A percentile compares a stretch with the other conserved stretches of the same genome.
Evolutionary conservation across 768 basidiomycete genomes (phyloP).

Genomic region (Russula emetica): DNA sequence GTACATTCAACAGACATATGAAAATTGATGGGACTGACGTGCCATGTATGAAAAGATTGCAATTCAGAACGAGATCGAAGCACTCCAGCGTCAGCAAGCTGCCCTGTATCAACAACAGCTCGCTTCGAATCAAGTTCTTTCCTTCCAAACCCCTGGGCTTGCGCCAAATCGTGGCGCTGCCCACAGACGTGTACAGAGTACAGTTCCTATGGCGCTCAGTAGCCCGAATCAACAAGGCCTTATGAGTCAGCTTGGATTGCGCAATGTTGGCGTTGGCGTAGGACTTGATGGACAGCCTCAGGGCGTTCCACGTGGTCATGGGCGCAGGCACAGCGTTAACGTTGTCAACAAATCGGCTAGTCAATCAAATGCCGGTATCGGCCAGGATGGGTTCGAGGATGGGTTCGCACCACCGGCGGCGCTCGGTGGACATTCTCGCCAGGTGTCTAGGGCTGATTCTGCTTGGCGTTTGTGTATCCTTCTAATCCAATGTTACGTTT

Average conservation of each 20-base stretch:
- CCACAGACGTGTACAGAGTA: conserved; percentile 86
- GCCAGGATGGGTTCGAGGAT: conserved; percentile 75
- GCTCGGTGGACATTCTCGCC: conserved; percentile 68
- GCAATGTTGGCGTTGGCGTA: conserved; percentile 46
- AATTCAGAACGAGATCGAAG: conserved; percentile 86
- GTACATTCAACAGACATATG: conserved; percentile 39
- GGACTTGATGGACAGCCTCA: conserved; percentile 61
- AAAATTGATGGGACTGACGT: conserved; percentile 9
- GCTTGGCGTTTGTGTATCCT: conserved; percentile 87
- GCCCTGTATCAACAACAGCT: conserved; percentile 87
- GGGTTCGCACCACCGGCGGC: conserved; percentile 60
- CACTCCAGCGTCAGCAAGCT: conserved; percentile 84
- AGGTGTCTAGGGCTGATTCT: conserved; percentile 70
- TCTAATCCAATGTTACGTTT: conserved; percentile 1
- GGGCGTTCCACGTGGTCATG: conserved; percentile 77
- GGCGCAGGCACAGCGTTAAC: conserved; percentile 86
- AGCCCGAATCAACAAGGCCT: conserved; percentile 48
- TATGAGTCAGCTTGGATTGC: conserved; percentile 71
- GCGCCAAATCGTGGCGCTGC: conserved; percentile 51
- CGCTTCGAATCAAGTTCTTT: conserved; percentile 80
- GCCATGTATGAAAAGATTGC: conserved; percentile 54
- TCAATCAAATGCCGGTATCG: conserved; percentile 46
- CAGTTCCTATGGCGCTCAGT: conserved; percentile 52
- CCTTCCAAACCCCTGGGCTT: conserved; percentile 72
- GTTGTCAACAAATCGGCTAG: conserved; percentile 71